Evolutionary conservation across 176 grass and related monocot genomes (phyloP).

Genomic region (Puccinellia tenuiflora): DNA sequence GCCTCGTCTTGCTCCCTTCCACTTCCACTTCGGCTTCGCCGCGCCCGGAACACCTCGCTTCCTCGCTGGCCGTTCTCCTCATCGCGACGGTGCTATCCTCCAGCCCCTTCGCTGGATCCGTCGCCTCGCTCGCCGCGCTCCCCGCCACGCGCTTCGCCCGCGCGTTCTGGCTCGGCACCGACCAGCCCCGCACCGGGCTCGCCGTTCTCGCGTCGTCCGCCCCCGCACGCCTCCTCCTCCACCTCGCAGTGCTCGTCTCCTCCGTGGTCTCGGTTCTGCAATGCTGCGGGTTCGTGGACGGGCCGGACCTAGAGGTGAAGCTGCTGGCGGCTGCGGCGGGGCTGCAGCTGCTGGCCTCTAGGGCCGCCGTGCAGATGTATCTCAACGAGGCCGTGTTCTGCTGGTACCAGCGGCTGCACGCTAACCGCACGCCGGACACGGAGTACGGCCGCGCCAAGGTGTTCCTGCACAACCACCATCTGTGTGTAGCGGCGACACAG

Average conservation of each 20-base stretch:
- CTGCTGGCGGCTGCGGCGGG: conserved; percentile 33
- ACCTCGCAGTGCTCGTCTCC: conserved; percentile 45
- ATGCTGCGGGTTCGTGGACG: conserved; percentile 25
- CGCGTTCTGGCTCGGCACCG: conserved; percentile 85
- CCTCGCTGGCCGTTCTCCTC: conserved; percentile 39
- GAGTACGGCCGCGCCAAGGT: conserved; percentile 92
- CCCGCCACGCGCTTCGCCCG: conserved; percentile 52
- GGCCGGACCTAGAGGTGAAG: conserved; percentile 28
- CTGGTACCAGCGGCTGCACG: conserved; percentile 94
- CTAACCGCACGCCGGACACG: conserved; percentile 47
- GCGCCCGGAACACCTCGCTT: conserved; percentile 37
- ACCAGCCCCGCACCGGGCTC: conserved; percentile 64
- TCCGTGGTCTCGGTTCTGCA: conserved; percentile 36
- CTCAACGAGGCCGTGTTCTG: conserved; percentile 86
- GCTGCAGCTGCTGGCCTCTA: conserved; percentile 63
- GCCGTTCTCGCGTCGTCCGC: conserved; percentile 53
- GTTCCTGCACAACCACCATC: conserved; percentile 88
- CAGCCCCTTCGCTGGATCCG: conserved; percentile 44
- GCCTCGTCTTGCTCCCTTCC: conserved; percentile 41
- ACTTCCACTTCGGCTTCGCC: background rate
- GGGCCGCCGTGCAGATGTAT: conserved; percentile 84
- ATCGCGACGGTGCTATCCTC: conserved; percentile 33
- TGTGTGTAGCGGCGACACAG: conserved; percentile 64
- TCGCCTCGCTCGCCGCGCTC: conserved; percentile 53
- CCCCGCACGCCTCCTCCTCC: conserved; percentile 38